These are phyloP conservation scores for Teratosphaeriaceae sp. DNA, from an alignment of 2,329 filamentous ascomycete species.

Conservation along the genomic window DNA sequence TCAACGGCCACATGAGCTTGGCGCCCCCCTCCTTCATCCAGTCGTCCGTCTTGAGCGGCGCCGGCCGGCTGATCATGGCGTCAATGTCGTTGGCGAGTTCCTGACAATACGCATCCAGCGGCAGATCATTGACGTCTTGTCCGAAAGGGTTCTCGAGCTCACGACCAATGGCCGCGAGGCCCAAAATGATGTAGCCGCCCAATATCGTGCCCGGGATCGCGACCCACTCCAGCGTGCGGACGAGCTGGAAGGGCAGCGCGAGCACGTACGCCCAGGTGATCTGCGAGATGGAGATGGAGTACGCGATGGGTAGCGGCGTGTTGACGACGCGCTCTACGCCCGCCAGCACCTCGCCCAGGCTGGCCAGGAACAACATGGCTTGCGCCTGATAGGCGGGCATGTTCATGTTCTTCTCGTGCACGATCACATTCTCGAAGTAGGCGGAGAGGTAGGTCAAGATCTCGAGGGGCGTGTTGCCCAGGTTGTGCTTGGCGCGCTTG, in stretches of 20 bases:
- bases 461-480: slow-evolving; percentile 79
- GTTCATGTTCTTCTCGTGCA: slow-evolving; percentile 48
- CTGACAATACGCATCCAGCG: slow-evolving; percentile 68
- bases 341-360: slow-evolving; percentile 65
- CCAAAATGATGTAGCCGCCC: slow-evolving; percentile 74
- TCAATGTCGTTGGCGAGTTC: slow-evolving; percentile 70
- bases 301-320: slow-evolving; percentile 75
- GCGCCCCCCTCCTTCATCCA: slow-evolving; percentile 47
- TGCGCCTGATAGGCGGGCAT: slow-evolving; percentile 55
- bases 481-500: slow-evolving; percentile 64
- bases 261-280: slow-evolving; percentile 82
- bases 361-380: slow-evolving; percentile 50
- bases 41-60: slow-evolving; percentile 42
- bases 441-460: slow-evolving; percentile 66
- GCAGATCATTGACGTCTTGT: slow-evolving; percentile 74
- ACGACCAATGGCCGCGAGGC: slow-evolving; percentile 66
- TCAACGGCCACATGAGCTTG: slow-evolving; percentile 53
- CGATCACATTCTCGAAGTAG: slow-evolving; percentile 58
- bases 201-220: slow-evolving; percentile 68
- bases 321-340: slow-evolving; percentile 72
- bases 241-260: slow-evolving; percentile 75
- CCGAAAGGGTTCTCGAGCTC: slow-evolving; percentile 86
- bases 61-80: slow-evolving; percentile 56
- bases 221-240: slow-evolving; percentile 57
- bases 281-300: slow-evolving; percentile 77